Evolutionary conservation across 192 early-diverging fungal genomes (phyloP).

Genomic region (Coemansia sp.): DNA sequence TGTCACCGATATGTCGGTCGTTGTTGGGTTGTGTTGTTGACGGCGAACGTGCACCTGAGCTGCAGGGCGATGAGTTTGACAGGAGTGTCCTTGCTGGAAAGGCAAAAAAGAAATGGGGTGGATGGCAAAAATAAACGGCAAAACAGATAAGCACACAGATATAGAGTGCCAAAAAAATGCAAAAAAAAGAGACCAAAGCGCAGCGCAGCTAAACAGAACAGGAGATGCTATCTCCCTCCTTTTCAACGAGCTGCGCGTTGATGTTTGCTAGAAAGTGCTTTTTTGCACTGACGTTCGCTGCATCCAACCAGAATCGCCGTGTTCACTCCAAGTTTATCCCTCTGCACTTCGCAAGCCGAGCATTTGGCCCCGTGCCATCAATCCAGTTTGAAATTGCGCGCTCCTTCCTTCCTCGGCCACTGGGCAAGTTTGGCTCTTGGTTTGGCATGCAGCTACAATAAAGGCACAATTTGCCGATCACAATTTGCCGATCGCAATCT

Average conservation of each 20-base stretch:
- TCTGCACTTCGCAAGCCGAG: background rate
- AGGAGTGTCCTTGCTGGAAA: background rate
- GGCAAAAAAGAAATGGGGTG: background rate
- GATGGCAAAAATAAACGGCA: slow-evolving; percentile 12
- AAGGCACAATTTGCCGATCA: too few species aligned
- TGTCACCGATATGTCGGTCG: background rate
- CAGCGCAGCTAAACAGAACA: background rate
- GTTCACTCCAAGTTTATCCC: background rate
- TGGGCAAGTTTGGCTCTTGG: background rate
- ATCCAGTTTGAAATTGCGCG: background rate
- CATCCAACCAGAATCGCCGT: background rate
- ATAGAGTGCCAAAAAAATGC: background rate
- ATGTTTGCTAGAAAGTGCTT: background rate
- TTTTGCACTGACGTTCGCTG: background rate
- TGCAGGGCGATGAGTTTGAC: background rate
- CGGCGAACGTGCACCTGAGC: background rate
- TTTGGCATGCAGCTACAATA: too few species aligned
- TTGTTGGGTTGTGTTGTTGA: slow-evolving; percentile 1
- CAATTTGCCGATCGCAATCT: too few species aligned
- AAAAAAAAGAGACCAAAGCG: background rate
- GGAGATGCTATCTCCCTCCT: background rate
- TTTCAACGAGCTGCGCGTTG: background rate
- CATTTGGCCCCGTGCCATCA: background rate
- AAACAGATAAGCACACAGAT: background rate
- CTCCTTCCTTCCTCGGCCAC: background rate